Evolutionary conservation across 345 rosid genomes (phyloP).

Genomic region (Rhizophora mangle): DNA sequence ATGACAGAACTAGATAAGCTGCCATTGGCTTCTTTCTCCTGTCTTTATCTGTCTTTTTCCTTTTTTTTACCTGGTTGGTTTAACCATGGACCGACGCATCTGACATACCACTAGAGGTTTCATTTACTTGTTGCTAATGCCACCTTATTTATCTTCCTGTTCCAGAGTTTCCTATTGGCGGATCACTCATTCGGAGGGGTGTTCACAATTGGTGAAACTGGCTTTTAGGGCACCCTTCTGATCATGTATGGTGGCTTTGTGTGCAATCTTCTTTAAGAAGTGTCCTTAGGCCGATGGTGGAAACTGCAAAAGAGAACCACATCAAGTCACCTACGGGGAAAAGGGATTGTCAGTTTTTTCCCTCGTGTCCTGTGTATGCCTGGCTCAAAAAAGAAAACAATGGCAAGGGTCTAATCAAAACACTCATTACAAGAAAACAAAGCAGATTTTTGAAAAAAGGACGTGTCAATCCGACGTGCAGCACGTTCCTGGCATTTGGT

Average conservation of each 20-base stretch:
- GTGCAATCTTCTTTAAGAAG: conserved; percentile 7
- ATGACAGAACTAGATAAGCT: conserved; percentile 8
- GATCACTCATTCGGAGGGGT: too few relatives aligned
- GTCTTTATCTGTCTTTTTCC: conserved; percentile 16
- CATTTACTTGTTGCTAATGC: conserved; percentile 9
- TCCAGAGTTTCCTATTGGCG: too few relatives aligned
- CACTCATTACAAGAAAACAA: conserved; percentile 36
- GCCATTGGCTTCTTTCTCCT: conserved; percentile 24
- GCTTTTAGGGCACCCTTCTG: conserved; percentile 4
- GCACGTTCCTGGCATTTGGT: conserved; percentile 11
- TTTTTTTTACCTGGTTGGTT: conserved; percentile 10
- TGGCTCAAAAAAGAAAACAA: conserved; percentile 13
- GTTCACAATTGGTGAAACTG: neutral
- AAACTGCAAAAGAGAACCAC: conserved; percentile 5
- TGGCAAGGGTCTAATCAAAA: conserved; percentile 27
- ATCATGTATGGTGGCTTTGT: conserved; percentile 14
- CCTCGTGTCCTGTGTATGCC: neutral
- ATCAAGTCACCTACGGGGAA: conserved; percentile 9
- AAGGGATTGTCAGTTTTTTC: conserved; percentile 21
- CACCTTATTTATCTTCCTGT: neutral
- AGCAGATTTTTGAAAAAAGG: conserved; percentile 19
- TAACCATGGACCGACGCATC: conserved; percentile 27
- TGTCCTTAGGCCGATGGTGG: conserved; percentile 6
- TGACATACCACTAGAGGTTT: conserved; percentile 48
- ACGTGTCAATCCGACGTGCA: conserved; percentile 24